phyloP scores from a whole-genome alignment of 176 grass and related monocot genomes.

The Triticum timopheevii region DNA sequence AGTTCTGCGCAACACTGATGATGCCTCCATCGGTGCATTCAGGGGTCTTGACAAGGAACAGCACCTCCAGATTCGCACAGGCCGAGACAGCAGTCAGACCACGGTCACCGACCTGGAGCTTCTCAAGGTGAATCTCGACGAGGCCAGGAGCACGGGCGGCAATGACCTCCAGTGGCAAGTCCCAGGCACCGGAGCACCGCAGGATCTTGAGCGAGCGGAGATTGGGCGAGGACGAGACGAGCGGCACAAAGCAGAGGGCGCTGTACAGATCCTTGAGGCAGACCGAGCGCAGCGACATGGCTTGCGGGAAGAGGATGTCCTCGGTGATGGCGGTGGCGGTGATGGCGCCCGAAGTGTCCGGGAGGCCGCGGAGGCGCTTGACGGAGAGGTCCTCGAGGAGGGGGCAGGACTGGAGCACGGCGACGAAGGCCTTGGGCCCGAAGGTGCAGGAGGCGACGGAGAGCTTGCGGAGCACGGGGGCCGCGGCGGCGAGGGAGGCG shows the following conservation, averaged over 20 bases:
- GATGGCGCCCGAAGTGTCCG: slow-evolving; percentile 49
- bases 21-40: slow-evolving; percentile 89
- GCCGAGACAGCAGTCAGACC: slow-evolving; percentile 62
- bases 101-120: slow-evolving; percentile 86
- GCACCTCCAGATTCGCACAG: slow-evolving; percentile 63
- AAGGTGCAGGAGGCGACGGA: slow-evolving; percentile 86
- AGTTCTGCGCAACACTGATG: slow-evolving; percentile 59
- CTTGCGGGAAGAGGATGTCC: slow-evolving; percentile 30
- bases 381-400: slow-evolving; percentile 84
- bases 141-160: slow-evolving; percentile 38
- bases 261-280: slow-evolving; percentile 93
- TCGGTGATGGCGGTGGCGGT: slow-evolving; percentile 28
- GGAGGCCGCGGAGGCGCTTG: slow-evolving; percentile 83
- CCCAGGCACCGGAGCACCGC: slow-evolving; percentile 90
- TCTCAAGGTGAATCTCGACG: slow-evolving; percentile 89
- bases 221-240: slow-evolving; percentile 75
- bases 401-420: slow-evolving; percentile 55
- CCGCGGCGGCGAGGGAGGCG: slow-evolving; percentile 40
- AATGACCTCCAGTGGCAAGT: slow-evolving; percentile 61
- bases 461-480: slow-evolving; percentile 65
- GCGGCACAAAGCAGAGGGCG: slow-evolving; percentile 73
- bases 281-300: slow-evolving; percentile 55
- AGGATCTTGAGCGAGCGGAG: slow-evolving; percentile 80
- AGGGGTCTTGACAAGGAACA: slow-evolving; percentile 86
- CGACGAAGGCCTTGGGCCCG: slow-evolving; percentile 74